Evolutionary conservation across 208 protist species (phyloP).

Genomic region (Phytomonas sp.): DNA sequence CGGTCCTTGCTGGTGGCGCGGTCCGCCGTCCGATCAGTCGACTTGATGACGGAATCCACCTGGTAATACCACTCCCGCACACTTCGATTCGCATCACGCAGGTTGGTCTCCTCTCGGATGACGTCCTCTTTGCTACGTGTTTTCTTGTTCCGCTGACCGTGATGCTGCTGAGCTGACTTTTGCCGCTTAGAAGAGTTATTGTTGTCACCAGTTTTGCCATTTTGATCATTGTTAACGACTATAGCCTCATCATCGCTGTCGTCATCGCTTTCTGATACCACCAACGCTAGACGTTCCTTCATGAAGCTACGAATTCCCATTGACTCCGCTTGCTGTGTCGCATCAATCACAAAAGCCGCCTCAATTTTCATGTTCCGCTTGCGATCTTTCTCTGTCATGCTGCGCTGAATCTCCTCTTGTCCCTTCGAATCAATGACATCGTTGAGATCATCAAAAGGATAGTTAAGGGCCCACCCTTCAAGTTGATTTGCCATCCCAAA

Average conservation of each 20-base stretch:
- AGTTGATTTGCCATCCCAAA: conserved; percentile 75
- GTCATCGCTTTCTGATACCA: conserved; percentile 54
- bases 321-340: conserved; percentile 73
- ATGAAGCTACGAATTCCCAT: conserved; percentile 81
- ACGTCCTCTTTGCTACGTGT: conserved; percentile 63
- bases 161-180: conserved; percentile 41
- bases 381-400: conserved; percentile 55
- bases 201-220: conserved; percentile 14
- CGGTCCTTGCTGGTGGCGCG: conserved; percentile 35
- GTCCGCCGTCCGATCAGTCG: conserved; percentile 29
- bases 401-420: conserved; percentile 38
- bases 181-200: conserved; percentile 17
- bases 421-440: conserved; percentile 63
- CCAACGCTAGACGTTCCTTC: conserved; percentile 40
- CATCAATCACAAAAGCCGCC: conserved; percentile 64
- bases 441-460: conserved; percentile 71
- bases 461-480: conserved; percentile 58
- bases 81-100: conserved; percentile 41
- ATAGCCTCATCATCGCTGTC: conserved; percentile 16
- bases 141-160: conserved; percentile 68
- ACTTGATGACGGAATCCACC: conserved; percentile 41
- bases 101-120: conserved; percentile 63
- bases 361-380: conserved; percentile 42
- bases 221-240: conserved; percentile 19
- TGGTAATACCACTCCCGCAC: conserved; percentile 37